Conservation (phyloP, 495 filamentous ascomycete genomes). For the Penicillium bialowiezense region DNA sequence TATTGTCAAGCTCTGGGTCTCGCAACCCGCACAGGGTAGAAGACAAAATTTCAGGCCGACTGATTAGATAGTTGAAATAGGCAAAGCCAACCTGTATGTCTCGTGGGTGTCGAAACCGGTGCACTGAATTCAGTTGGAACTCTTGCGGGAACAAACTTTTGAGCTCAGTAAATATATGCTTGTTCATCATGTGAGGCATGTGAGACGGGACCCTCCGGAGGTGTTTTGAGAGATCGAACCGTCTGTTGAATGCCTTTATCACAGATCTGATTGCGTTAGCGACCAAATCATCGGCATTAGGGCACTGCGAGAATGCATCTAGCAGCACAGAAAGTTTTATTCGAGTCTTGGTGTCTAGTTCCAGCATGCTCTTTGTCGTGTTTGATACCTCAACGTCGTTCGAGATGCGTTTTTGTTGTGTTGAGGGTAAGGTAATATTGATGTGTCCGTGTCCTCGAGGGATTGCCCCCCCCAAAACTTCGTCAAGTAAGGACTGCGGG, state of each 20-base stretch:
- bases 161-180: slow-evolving; percentile 6
- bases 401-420: no score
- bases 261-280: slow-evolving; percentile 8
- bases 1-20: background rate
- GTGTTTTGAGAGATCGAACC: slow-evolving; percentile 1
- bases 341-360: slow-evolving; percentile 1
- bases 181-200: slow-evolving; percentile 10
- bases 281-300: slow-evolving; percentile 3
- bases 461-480: background rate
- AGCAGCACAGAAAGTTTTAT: slow-evolving; percentile 6
- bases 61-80: slow-evolving; percentile 8
- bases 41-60: slow-evolving; percentile 4
- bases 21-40: slow-evolving; percentile 1
- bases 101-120: slow-evolving; percentile 4
- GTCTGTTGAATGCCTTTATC: slow-evolving; percentile 7
- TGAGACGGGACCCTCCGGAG: slow-evolving; percentile 8
- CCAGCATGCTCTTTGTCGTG: background rate
- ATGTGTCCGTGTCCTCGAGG: slow-evolving; percentile 1
- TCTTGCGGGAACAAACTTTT: slow-evolving; percentile 3
- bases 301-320: slow-evolving; percentile 9
- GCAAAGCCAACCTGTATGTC: slow-evolving; percentile 7
- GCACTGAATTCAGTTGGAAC: slow-evolving; percentile 6
- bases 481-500: slow-evolving; percentile 3
- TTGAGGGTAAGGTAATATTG: no score
- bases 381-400: background rate